phyloP scores from a whole-genome alignment of 2,329 filamentous ascomycete species.

The Fonsecaea erecta region DNA sequence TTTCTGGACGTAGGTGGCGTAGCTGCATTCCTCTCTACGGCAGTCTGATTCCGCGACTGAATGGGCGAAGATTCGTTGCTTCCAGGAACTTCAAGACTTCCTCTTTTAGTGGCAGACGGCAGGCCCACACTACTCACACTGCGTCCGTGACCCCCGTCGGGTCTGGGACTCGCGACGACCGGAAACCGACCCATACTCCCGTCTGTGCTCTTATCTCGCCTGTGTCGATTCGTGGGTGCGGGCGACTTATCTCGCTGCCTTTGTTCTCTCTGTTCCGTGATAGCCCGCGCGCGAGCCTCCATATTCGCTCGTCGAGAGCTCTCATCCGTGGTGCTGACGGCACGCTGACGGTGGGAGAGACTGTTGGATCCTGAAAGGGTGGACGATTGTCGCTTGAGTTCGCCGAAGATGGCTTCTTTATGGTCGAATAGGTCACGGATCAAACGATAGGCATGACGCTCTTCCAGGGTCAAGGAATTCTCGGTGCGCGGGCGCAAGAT shows the following conservation, averaged over 20 bases:
- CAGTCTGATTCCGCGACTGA: conserved; percentile 41
- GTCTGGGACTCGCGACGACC: conserved; percentile 85
- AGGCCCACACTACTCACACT: conserved; percentile 41
- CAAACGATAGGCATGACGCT: conserved; percentile 88
- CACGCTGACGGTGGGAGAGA: conserved; percentile 55
- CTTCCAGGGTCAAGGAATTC: conserved; percentile 90
- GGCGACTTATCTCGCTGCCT: conserved; percentile 78
- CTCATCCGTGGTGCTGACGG: conserved; percentile 77
- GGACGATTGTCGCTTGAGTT: conserved; percentile 76
- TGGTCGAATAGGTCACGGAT: conserved; percentile 90
- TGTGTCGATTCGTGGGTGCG: conserved; percentile 59
- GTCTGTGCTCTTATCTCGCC: conserved; percentile 77
- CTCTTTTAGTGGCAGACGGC: conserved; percentile 60
- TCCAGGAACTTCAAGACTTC: conserved; percentile 81
- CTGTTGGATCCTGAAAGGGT: conserved; percentile 33
- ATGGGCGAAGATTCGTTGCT: conserved; percentile 54
- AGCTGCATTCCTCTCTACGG: conserved; percentile 34
- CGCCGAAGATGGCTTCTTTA: conserved; percentile 93
- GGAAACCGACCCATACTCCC: conserved; percentile 57
- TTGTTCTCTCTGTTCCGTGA: conserved; percentile 61
- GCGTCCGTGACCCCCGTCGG: conserved; percentile 48
- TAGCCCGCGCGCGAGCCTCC: conserved; percentile 86
- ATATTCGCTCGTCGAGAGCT: conserved; percentile 91
- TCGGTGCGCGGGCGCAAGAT: conserved; percentile 85
- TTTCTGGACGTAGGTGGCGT: conserved; percentile 18